Evolutionary conservation across 1,284 basidiomycete genomes (phyloP).

Genomic region (Trichosporon sp.): DNA sequence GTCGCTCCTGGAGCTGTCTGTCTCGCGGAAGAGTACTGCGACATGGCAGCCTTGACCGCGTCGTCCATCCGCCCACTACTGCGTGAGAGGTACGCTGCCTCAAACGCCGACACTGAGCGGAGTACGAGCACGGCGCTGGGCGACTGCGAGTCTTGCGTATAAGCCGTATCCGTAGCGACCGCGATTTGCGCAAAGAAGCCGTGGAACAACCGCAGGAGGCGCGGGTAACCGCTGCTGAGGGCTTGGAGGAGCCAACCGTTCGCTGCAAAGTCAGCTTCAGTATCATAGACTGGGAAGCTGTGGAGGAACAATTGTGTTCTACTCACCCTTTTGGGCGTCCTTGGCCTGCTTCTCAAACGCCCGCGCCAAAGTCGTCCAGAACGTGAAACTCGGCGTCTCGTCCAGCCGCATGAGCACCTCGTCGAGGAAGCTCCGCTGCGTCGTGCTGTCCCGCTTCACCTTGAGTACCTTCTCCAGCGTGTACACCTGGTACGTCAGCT

Average conservation of each 20-base stretch:
- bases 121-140: conserved; percentile 85
- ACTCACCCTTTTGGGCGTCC: conserved; percentile 65
- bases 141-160: conserved; percentile 74
- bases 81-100: conserved; percentile 76
- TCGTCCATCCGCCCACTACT: conserved; percentile 75
- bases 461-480: conserved; percentile 87
- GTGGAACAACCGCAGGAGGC: conserved; percentile 80
- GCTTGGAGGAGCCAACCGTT: conserved; percentile 73
- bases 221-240: conserved; percentile 75
- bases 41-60: conserved; percentile 65
- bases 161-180: conserved; percentile 87
- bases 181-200: conserved; percentile 93
- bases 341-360: conserved; percentile 73
- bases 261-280: conserved; percentile 4
- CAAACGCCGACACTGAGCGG: conserved; percentile 72
- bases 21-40: conserved; percentile 53
- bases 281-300: not conserved
- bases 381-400: conserved; percentile 79
- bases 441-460: conserved; percentile 73
- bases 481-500: conserved; percentile 63
- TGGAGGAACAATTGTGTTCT: not conserved
- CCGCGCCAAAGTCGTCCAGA: conserved; percentile 78
- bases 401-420: conserved; percentile 90
- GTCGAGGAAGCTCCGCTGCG: conserved; percentile 75
- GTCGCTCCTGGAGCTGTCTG: conserved; percentile 64